Evolutionary conservation across 2,329 filamentous ascomycete species (phyloP), one percentile per base, ranked within the genome.

Genomic region (Dactylellina drechsleri): DNA sequence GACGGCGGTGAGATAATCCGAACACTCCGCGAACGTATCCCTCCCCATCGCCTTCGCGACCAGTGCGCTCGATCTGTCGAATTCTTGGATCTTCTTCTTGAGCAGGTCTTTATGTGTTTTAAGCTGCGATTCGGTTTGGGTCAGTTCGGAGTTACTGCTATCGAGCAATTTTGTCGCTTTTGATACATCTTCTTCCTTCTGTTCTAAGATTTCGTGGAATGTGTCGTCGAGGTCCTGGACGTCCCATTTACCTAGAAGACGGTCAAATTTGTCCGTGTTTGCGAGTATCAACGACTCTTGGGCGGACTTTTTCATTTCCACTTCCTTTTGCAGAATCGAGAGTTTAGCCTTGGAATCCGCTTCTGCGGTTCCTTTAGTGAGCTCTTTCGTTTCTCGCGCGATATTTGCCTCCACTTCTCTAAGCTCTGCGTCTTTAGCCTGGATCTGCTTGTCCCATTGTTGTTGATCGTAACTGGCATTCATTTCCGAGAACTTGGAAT

Each of bases 291-390:
- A 52, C 2, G 66, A 41, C 52, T 76, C 66, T 15, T 70, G 61
- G 40, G 56, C 66, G 18, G 59, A 68, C 16, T 81, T 91, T 87
- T 66, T 90, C 88, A 77, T 92, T 90, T 77, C 88, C 28, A 92
- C 82, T 79, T 97, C 91, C 78, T 93, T 93, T 79, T 91, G 93
- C 40, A 93, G 86, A 78, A 91, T 89, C 68, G 96, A 92, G 10
- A 99, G 85, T 78, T 91, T 90, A 12, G 94, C 95, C 43, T 93
- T 87, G 76, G 96, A 93, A 2, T 90, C 89, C 4, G 93, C 92
- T 68, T 91, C 87, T 68, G 90, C 89, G 1, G 91, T 96, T 71
- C 90, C 92, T 79, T 96, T 91, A 7, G 93, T 87, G 41, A 97
- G 87, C 80, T 98, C 94, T n/a, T 86, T 84, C 52, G 90, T 90